A percentile compares a stretch with the other conserved stretches of the same genome.
phyloP scores from a whole-genome alignment of 2,329 filamentous ascomycete genomes.

The Colletotrichum incanum region DNA sequence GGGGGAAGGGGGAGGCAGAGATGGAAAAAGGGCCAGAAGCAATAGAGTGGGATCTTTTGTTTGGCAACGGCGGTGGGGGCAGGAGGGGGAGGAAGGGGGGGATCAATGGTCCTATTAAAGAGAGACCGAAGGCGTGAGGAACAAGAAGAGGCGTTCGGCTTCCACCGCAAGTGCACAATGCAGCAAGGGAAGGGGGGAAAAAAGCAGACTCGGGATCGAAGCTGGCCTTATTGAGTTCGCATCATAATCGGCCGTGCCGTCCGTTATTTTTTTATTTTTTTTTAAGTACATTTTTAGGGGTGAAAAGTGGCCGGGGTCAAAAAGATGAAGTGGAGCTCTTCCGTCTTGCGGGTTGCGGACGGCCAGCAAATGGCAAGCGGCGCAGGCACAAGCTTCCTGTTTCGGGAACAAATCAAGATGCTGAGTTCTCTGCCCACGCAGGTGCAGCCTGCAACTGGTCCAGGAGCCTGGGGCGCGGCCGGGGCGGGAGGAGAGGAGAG shows the following conservation, averaged over 20 bases:
- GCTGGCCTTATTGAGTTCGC: slow-evolving; percentile 36
- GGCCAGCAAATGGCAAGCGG: slow-evolving; percentile 38
- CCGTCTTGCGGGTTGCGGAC: neutral
- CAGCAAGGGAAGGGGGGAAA: slow-evolving; percentile 2
- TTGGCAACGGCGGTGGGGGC: neutral
- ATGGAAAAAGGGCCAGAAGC: slow-evolving; percentile 2
- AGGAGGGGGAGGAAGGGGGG: slow-evolving; percentile 3
- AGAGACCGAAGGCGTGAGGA: neutral
- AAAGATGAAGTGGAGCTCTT: slow-evolving; percentile 9
- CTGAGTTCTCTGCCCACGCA: neutral
- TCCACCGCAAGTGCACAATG: slow-evolving; percentile 29
- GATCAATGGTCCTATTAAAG: slow-evolving; percentile 10
- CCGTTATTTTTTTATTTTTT: slow-evolving; percentile 17
- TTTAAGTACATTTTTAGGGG: slow-evolving; percentile 27
- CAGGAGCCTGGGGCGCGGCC: slow-evolving; percentile 33
- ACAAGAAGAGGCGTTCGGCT: slow-evolving; percentile 14
- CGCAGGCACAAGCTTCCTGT: slow-evolving; percentile 34
- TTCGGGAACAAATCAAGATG: slow-evolving; percentile 33
- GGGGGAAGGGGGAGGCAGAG: slow-evolving; percentile 10
- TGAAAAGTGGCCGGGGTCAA: slow-evolving; percentile 22
- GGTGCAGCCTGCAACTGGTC: slow-evolving; percentile 5
- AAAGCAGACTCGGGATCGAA: slow-evolving; percentile 20
- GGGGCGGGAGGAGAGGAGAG: slow-evolving; percentile 1
- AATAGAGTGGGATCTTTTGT: slow-evolving; percentile 13
- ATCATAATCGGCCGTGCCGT: slow-evolving; percentile 35